Evolutionary conservation across 352 stramenopile genomes (phyloP), one percentile per base, ranked within the genome.

Genomic region (Phytophthora pluvialis): DNA sequence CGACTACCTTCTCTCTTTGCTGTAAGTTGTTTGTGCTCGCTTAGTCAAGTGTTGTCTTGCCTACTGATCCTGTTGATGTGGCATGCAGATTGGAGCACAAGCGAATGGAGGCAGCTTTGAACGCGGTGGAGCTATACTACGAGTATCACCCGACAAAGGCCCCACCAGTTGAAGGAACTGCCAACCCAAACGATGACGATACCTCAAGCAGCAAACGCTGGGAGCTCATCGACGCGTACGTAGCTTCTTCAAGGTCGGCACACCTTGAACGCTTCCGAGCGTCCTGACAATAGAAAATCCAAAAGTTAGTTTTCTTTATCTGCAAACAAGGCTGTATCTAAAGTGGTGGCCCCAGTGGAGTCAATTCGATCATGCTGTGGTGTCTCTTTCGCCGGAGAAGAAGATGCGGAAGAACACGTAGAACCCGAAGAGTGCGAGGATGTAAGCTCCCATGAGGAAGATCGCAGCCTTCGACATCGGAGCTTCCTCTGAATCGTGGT

Each of bases 401-500:
- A 78, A 88, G 40, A 93, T 70, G 3, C 81, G 84, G 51, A 88
- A 80, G 61, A 88, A 89, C 31, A 89, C 72, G 56, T 88, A 91
- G 29, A 90, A 78, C 8, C 26, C 72, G 26, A 83, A 77, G 18
- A 89, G 72, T 16, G 70, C 72, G 6, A 69, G 21, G 44, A 90
- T 81, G 55, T 88, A 88, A 15, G 46, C 50, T 1, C 54, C 66
- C 81, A 90, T 86, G 46, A 88, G 21, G 42, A 81, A 67, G 12
- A 92, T 59, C 16, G 81, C 86, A 13, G 75, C 54, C 52, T 74
- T 91, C 5, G 83, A 90, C 83, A 93, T 94, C 16, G 86, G 83
- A 10, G 77, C 60, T 54, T 91, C 86, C 61, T 93, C 84, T 1
- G 73, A 82, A 52, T 93, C 85, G 64, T 94, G 86, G 47, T 93